Evolutionary conservation across 2,329 filamentous ascomycete genomes (phyloP).

Genomic region (Domatiomyces catenatus): DNA sequence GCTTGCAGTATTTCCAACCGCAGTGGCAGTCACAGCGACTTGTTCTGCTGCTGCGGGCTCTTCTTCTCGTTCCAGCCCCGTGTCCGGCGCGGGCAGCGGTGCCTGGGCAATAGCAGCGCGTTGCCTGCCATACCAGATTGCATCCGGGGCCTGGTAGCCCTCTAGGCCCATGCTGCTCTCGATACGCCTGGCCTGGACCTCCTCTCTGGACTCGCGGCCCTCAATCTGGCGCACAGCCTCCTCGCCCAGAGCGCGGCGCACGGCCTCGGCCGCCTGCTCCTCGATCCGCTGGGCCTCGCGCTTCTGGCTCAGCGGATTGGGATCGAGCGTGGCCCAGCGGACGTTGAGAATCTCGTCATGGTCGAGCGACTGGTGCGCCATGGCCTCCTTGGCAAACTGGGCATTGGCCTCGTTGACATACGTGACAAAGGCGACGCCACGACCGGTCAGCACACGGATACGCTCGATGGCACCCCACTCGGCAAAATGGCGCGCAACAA

Average conservation of each 20-base stretch:
- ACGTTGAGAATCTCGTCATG: conserved; percentile 90
- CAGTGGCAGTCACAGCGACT: not conserved
- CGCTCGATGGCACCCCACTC: conserved; percentile 94
- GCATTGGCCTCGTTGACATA: conserved; percentile 82
- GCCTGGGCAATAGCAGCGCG: conserved; percentile 18
- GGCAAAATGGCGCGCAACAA: conserved; percentile 84
- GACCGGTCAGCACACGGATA: conserved; percentile 67
- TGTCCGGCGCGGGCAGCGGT: no score
- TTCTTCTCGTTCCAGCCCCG: conserved; percentile 7
- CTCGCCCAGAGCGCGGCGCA: conserved; percentile 70
- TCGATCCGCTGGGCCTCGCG: conserved; percentile 78
- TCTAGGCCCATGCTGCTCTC: conserved; percentile 66
- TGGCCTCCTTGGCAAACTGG: conserved; percentile 85
- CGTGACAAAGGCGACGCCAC: conserved; percentile 89
- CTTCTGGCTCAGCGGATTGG: conserved; percentile 87
- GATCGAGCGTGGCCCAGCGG: conserved; percentile 90
- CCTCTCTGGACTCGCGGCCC: conserved; percentile 70
- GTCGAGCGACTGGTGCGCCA: conserved; percentile 87
- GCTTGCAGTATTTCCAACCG: no score
- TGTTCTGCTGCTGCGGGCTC: no score
- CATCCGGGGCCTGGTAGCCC: conserved; percentile 86
- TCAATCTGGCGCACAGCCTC: conserved; percentile 91
- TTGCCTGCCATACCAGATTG: conserved; percentile 70
- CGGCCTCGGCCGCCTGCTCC: conserved; percentile 90
- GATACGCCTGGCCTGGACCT: conserved; percentile 78